Percentiles rank a stretch among this genome's conserved stretches.
phyloP scores from a whole-genome alignment of 192 early-diverging fungal species.

The Coemansia furcata region DNA sequence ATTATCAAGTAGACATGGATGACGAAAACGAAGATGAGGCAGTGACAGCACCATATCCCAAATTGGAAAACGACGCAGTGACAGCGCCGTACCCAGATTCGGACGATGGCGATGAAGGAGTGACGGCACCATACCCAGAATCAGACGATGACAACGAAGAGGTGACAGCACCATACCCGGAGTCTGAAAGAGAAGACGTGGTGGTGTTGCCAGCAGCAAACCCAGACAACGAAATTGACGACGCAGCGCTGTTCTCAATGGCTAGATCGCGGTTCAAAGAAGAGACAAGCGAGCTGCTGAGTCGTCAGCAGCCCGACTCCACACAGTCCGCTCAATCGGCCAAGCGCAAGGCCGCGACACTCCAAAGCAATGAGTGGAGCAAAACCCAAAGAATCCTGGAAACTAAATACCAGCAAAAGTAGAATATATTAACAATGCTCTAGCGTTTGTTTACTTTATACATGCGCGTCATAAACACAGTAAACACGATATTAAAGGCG shows the following conservation, averaged over 20 bases:
- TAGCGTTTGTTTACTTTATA: slow-evolving; percentile 51
- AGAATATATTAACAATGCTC: neutral
- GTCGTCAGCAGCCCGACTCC: neutral
- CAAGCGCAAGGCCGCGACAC: slow-evolving; percentile 2
- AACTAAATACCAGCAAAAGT: neutral
- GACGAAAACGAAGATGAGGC: neutral
- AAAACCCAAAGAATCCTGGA: neutral
- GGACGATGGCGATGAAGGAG: neutral
- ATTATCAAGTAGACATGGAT: slow-evolving; percentile 58
- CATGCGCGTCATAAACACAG: slow-evolving; percentile 34
- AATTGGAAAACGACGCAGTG: neutral
- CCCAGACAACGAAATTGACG: neutral
- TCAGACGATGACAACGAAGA: neutral
- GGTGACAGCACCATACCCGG: neutral
- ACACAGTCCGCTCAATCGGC: neutral
- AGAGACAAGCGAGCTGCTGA: slow-evolving; percentile 9
- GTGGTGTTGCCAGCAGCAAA: neutral
- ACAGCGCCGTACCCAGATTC: slow-evolving; percentile 18
- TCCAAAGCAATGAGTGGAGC: neutral
- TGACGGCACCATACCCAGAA: neutral
- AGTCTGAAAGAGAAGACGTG: neutral
- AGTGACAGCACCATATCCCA: neutral
- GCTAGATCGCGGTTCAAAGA: slow-evolving; percentile 15
- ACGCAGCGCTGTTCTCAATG: slow-evolving; percentile 5
- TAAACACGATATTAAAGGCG: slow-evolving; percentile 59